Base-by-base conservation (phyloP, 2,329 filamentous ascomycete species). In the Knufia fluminis region DNA sequence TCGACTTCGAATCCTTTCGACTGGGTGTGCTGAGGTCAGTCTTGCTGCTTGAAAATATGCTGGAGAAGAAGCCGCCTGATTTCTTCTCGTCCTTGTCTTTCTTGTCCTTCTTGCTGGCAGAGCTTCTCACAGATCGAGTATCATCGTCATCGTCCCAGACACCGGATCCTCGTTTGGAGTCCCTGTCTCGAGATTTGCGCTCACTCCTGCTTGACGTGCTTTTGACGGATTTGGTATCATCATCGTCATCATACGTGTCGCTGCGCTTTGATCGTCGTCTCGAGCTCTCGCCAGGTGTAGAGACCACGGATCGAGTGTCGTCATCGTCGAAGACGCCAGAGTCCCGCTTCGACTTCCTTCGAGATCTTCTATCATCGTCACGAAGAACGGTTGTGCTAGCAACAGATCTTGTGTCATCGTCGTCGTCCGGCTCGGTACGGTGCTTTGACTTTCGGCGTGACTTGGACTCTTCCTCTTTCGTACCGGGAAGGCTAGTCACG, bases 261-360 rank as follows among this genome's bases (percentile, higher is more conserved):
- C 53, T 52, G 31, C 48, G 46, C 48, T 61, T 62, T 4, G 63
- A 64, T 51, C 57, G 60, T 17, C 55, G 57, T 48, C 64, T 63
- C 16, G 51, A 51, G 44, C 64, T 63, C 22, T 57, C 59, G 24
- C 61, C 61, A 17, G 63, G 62, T 2, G 63, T 64, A 24, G 65
- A 66, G 4, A 60, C 57, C 3, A 65, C 61, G 6, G 66, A 69
- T 3, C 58, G 57, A 16, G 62, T 54, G 35, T 71, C 67, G 40
- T 71, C 68, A 49, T 67, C 61, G 22, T 51, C 55, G 23, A 56
- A 54, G n/a, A 55, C 55, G 12, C 55, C 58, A 42, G 58, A 60
- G 42, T 50, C 51, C n/a, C 46, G 38, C 52, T 62, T 63, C 12
- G 64, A 64, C 51, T 62, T 62, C 46, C 61, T 61, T 47, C 59